Conservation (phyloP, 805 yeast species). For the Cyberlindnera xylosilytica region DNA sequence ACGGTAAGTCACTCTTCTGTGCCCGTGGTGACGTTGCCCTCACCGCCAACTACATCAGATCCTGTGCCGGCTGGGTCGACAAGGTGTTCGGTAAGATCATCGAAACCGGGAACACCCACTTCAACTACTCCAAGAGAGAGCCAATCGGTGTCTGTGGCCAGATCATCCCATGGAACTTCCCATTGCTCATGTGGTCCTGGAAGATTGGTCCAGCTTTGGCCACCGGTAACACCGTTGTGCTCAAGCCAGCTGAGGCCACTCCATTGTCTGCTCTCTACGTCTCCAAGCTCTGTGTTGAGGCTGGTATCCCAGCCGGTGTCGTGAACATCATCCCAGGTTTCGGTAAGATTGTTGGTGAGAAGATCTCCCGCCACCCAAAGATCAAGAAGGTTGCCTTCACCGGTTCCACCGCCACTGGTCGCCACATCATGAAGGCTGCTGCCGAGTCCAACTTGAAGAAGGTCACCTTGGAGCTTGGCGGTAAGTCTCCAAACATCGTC, state of each 20-base stretch:
- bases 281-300: constrained; percentile 61
- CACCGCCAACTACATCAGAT: constrained; percentile 68
- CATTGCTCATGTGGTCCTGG: constrained; percentile 84
- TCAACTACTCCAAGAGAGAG: constrained; percentile 68
- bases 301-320: constrained; percentile 83
- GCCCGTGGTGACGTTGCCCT: constrained; percentile 76
- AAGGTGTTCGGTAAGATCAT: constrained; percentile 57
- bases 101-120: constrained; percentile 61
- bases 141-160: constrained; percentile 89
- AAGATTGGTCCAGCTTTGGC: constrained; percentile 84
- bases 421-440: constrained; percentile 74
- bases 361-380: constrained; percentile 63
- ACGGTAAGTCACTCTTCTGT: constrained; percentile 78
- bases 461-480: constrained; percentile 93
- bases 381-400: constrained; percentile 83
- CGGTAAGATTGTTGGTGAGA: constrained; percentile 73
- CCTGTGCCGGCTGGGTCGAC: constrained; percentile 83
- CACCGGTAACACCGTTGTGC: constrained; percentile 79
- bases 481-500: constrained; percentile 90
- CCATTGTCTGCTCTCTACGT: constrained; percentile 77
- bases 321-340: constrained; percentile 77
- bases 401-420: constrained; percentile 87
- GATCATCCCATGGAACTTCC: constrained; percentile 93
- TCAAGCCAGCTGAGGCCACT: constrained; percentile 86
- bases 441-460: constrained; percentile 82